phyloP scores from a whole-genome alignment of 345 rosid species.

The Zanthoxylum bungeanum region DNA sequence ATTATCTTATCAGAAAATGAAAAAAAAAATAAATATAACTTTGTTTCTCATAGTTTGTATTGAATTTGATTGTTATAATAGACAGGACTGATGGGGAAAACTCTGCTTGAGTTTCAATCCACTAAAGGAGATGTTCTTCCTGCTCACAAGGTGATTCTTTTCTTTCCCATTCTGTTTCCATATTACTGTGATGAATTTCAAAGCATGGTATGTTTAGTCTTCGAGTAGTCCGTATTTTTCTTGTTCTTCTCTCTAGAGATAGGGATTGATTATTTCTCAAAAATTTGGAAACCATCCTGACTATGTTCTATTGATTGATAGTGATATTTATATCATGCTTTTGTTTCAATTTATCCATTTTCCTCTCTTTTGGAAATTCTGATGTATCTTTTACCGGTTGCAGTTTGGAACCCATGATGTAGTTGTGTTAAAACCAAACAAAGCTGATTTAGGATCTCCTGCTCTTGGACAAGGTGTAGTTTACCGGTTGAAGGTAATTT shows the following conservation, averaged over 20 bases:
- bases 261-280: conserved; percentile 1
- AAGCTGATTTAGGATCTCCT: conserved; percentile 81
- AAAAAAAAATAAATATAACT: too few relatives aligned
- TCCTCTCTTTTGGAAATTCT: neutral
- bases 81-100: conserved; percentile 68
- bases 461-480: conserved; percentile 96
- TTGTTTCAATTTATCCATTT: neutral
- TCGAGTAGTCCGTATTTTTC: neutral
- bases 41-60: too few relatives aligned
- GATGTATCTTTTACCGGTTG: conserved; percentile 8
- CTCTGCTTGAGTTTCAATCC: conserved; percentile 86
- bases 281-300: neutral
- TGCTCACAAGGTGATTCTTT: conserved; percentile 63
- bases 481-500: conserved; percentile 66
- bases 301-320: neutral
- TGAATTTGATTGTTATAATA: conserved; percentile 3
- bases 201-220: neutral
- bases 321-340: neutral
- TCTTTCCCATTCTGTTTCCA: neutral
- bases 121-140: conserved; percentile 95
- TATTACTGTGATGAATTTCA: neutral
- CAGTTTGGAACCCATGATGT: conserved; percentile 94
- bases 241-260: neutral
- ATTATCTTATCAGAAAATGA: neutral
- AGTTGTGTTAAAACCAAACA: conserved; percentile 78